A percentile compares a stretch with the other conserved stretches of the same genome.
Conservation (phyloP, 768 basidiomycete genomes). For the Trametes cubensis region DNA sequence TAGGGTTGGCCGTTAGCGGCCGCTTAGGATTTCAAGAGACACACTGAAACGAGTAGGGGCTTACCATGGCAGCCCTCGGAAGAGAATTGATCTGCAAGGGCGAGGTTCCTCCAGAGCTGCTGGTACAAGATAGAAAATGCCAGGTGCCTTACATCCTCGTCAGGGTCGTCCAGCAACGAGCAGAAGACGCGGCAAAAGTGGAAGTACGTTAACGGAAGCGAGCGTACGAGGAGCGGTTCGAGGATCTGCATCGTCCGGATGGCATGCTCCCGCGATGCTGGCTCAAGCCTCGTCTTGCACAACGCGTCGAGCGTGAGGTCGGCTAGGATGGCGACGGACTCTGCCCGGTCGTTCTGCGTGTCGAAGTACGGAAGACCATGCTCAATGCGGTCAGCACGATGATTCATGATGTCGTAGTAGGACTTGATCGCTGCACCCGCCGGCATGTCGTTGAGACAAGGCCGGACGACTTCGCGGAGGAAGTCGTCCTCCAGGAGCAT, state of each 20-base stretch:
- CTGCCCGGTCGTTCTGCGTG: slow-evolving; percentile 2
- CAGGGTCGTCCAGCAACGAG: slow-evolving; percentile 10
- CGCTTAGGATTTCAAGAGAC: not conserved
- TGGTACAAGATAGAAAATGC: slow-evolving; percentile 22
- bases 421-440: slow-evolving; percentile 9
- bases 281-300: slow-evolving; percentile 4
- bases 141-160: slow-evolving; percentile 6
- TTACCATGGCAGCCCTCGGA: slow-evolving; percentile 14
- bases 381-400: slow-evolving; percentile 20
- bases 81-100: slow-evolving; percentile 8
- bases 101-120: slow-evolving; percentile 16
- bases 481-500: slow-evolving; percentile 19
- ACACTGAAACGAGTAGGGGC: not conserved
- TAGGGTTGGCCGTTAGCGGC: not conserved
- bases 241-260: slow-evolving; percentile 13
- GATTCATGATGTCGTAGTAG: slow-evolving; percentile 18
- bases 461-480: slow-evolving; percentile 16
- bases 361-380: slow-evolving; percentile 17
- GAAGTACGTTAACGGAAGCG: slow-evolving; percentile 9
- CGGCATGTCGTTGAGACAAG: slow-evolving; percentile 18
- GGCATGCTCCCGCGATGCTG: slow-evolving; percentile 3
- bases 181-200: slow-evolving; percentile 16
- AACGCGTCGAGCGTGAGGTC: slow-evolving; percentile 22
- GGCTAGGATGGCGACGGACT: slow-evolving; percentile 15
- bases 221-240: slow-evolving; percentile 17